Percentiles rank a stretch among this genome's conserved stretches.
phyloP scores from a whole-genome alignment of 2,329 filamentous ascomycete species.

The Neofusicoccum kwambonambiense region DNA sequence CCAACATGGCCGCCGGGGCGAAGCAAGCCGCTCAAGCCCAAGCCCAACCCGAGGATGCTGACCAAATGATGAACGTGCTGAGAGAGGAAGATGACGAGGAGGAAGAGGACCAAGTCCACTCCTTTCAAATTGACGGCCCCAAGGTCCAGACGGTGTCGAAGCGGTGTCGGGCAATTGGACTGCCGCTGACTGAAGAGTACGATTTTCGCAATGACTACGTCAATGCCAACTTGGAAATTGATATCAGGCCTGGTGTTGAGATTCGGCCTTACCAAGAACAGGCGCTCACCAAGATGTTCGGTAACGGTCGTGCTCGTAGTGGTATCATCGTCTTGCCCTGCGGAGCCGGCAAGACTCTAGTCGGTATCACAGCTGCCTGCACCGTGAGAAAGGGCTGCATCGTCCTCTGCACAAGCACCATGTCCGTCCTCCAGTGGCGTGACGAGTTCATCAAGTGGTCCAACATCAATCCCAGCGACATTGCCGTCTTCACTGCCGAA shows the following conservation, averaged over 20 bases:
- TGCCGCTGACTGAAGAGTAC: conserved; percentile 92
- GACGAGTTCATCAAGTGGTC: conserved; percentile 98
- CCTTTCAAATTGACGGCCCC: conserved; percentile 83
- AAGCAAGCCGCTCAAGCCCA: conserved; percentile 64
- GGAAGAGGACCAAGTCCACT: conserved; percentile 81
- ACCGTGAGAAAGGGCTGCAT: conserved; percentile 97
- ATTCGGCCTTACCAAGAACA: conserved; percentile 97
- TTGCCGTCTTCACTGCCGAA: conserved; percentile 92
- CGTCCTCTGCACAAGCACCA: conserved; percentile 92
- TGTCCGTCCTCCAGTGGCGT: conserved; percentile 97
- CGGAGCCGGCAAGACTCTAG: conserved; percentile 93
- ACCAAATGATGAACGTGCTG: conserved; percentile 66
- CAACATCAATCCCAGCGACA: conserved; percentile 92
- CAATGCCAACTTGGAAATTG: conserved; percentile 91
- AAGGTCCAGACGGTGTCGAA: conserved; percentile 85
- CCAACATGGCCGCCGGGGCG: conserved; percentile 85
- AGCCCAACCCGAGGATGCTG: conserved; percentile 35
- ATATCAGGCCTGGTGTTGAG: conserved; percentile 82
- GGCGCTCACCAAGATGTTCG: conserved; percentile 98
- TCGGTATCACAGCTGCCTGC: conserved; percentile 97
- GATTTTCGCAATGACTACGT: conserved; percentile 89
- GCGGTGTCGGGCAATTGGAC: conserved; percentile 80
- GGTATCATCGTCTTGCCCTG: conserved; percentile 97
- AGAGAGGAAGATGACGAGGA: conserved; percentile 81
- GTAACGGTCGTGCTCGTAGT: conserved; percentile 93